Percentiles rank a stretch among this genome's conserved stretches.
These are phyloP conservation scores for Nothopassalora personata DNA, from an alignment of 2,329 filamentous ascomycete species.

Conservation along the genomic window DNA sequence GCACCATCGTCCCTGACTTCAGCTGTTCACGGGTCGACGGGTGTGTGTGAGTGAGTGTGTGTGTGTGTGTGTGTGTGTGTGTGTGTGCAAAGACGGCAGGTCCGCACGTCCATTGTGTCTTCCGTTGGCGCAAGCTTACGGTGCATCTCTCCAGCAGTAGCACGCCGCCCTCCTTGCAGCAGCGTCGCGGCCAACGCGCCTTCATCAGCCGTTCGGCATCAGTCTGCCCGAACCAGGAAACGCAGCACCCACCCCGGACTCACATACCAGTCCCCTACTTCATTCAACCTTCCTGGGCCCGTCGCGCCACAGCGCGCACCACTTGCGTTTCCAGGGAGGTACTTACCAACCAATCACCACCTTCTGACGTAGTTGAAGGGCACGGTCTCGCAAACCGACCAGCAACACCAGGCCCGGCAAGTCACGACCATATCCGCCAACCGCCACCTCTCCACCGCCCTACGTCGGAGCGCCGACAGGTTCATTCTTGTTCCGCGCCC, in stretches of 20 bases:
- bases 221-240: not conserved
- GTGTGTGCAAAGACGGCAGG: not conserved
- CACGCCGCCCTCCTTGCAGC: too few relatives aligned
- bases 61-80: not conserved
- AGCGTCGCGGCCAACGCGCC: not conserved
- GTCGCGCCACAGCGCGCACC: not conserved
- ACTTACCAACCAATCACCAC: not conserved
- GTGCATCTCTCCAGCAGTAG: not conserved
- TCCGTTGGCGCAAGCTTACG: not conserved
- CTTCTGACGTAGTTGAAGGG: not conserved
- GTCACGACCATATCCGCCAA: not conserved
- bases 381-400: not conserved
- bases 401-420: not conserved
- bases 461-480: slow-evolving; percentile 2
- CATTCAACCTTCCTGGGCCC: not conserved
- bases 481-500: not conserved
- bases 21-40: not conserved
- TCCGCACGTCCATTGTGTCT: not conserved
- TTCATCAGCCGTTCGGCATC: not conserved
- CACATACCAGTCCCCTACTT: not conserved
- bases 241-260: not conserved
- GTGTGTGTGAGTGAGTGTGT: too few relatives aligned
- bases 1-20: not conserved
- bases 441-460: not conserved
- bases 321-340: not conserved